Base-by-base conservation (phyloP, 2,329 filamentous ascomycete species). In the Colletotrichum camelliae region DNA sequence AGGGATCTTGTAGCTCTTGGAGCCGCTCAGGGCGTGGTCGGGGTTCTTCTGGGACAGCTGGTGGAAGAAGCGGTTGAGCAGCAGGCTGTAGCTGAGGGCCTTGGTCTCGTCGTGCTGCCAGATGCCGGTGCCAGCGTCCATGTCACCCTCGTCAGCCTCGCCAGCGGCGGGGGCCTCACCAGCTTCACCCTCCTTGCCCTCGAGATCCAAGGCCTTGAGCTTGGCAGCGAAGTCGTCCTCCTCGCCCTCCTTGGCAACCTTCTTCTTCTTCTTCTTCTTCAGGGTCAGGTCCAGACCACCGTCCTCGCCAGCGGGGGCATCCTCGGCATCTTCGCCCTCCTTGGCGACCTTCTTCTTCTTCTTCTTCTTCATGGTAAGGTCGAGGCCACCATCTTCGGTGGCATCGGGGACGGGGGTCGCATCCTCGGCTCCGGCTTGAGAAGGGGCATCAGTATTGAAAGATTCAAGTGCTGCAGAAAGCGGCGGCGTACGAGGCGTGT, bases 1-100 rank as follows among this genome's bases (percentile, higher is more conserved):
- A 68, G 97, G 97, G 81, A 99, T 99, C 93, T 98, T 98, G 93
- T 98, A 99, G 87, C 94, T 97, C 91, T 96, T 97, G 82, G 93
- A 93, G 79, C 95, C 95, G 84, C 93, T 95, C 78, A 95, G 94
- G 79, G 96, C 94, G 82, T 98, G 94, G 85, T 99, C 97, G 81
- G 97, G 97, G 89, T 99, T 98, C 90, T 97, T 96, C 87, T 96
- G 95, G 86, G 97, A 93, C 78, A 99, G 93, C 80, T 98, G 94
- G 83, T 92, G 94, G 92, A 98, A 99, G 91, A 99, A 99, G 80
- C 97, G 95, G 82, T 90, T 91, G 79, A 98, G 93, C 67, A 99
- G 93, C 78, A 96, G 91, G 82, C 93, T 91, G 91, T 98, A 99
- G 83, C 91, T 93, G 86, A 98, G 95, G 78, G 93, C 85, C 83